A percentile compares a stretch with the other conserved stretches of the same genome.
phyloP scores from a whole-genome alignment of 2,329 filamentous ascomycete species.

The Cercospora brassicicola region DNA sequence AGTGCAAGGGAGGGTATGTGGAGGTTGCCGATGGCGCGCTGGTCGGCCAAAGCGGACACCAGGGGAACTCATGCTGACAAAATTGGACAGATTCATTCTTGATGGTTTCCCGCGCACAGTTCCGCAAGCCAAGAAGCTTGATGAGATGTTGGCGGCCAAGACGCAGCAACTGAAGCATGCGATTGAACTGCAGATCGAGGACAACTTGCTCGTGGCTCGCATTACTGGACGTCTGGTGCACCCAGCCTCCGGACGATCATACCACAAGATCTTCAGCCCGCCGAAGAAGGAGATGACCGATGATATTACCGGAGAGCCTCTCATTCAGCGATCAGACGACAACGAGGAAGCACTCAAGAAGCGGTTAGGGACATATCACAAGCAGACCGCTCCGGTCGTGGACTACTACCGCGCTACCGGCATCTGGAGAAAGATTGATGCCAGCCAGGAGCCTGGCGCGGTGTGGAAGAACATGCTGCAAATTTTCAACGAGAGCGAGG shows the following conservation, averaged over 20 bases:
- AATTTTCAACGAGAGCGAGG: slow-evolving; percentile 64
- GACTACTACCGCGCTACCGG: slow-evolving; percentile 96
- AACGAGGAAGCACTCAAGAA: slow-evolving; percentile 96
- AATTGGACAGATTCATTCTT: slow-evolving; percentile 77
- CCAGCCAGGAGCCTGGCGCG: slow-evolving; percentile 89
- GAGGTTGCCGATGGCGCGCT: not conserved
- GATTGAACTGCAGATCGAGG: slow-evolving; percentile 95
- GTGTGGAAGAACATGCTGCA: slow-evolving; percentile 92
- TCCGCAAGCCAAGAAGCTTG: slow-evolving; percentile 88
- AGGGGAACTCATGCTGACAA: slow-evolving; percentile 11
- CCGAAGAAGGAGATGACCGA: slow-evolving; percentile 93
- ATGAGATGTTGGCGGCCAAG: slow-evolving; percentile 79
- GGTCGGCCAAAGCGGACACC: not conserved
- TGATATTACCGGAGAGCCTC: slow-evolving; percentile 91
- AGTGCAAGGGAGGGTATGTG: slow-evolving; percentile 92
- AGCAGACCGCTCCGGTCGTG: slow-evolving; percentile 89
- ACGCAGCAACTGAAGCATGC: slow-evolving; percentile 89
- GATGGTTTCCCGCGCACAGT: slow-evolving; percentile 98
- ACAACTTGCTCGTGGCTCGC: slow-evolving; percentile 85
- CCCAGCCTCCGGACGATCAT: slow-evolving; percentile 91
- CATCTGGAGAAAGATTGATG: slow-evolving; percentile 95
- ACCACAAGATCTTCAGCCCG: slow-evolving; percentile 99
- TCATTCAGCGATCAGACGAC: slow-evolving; percentile 95
- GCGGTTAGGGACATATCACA: slow-evolving; percentile 88
- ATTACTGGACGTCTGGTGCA: slow-evolving; percentile 96